Conservation (phyloP, 1,139 yeast species). For the Spencermartinsiella ligniputridi region DNA sequence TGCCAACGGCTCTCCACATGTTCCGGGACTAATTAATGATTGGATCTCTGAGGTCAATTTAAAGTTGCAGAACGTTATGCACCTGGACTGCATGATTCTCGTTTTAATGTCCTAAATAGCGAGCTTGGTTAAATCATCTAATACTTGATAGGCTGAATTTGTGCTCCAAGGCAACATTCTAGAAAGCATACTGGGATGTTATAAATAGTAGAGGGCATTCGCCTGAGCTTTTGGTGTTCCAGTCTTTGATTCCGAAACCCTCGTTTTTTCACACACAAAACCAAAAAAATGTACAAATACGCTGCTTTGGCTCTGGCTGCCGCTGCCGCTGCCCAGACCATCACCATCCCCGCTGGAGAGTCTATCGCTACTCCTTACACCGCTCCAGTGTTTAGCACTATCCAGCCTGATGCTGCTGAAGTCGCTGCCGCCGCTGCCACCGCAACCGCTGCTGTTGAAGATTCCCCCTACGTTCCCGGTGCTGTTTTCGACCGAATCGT, state of each 20-base stretch:
- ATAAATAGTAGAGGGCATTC: too few relatives aligned
- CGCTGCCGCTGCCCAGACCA: slow-evolving; percentile 21
- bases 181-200: too few relatives aligned
- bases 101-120: too few relatives aligned
- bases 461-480: slow-evolving; percentile 37
- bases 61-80: neutral
- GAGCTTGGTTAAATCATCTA: neutral
- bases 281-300: slow-evolving; percentile 4
- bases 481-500: slow-evolving; percentile 41
- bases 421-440: slow-evolving; percentile 39
- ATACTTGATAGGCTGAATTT: slow-evolving; percentile 1
- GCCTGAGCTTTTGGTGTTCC: neutral
- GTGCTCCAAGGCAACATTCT: too few relatives aligned
- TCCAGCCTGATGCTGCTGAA: slow-evolving; percentile 36
- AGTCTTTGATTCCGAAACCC: neutral
- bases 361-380: slow-evolving; percentile 17
- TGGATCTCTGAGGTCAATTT: slow-evolving; percentile 1
- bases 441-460: slow-evolving; percentile 34
- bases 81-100: too few relatives aligned
- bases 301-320: slow-evolving; percentile 20
- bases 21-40: neutral
- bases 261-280: neutral
- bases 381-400: slow-evolving; percentile 33
- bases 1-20: neutral
- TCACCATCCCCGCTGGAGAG: slow-evolving; percentile 1